Percentiles rank a stretch among this genome's conserved stretches.
phyloP scores from a whole-genome alignment of 2,329 filamentous ascomycete genomes.

The Fusarium solani-melongenae region DNA sequence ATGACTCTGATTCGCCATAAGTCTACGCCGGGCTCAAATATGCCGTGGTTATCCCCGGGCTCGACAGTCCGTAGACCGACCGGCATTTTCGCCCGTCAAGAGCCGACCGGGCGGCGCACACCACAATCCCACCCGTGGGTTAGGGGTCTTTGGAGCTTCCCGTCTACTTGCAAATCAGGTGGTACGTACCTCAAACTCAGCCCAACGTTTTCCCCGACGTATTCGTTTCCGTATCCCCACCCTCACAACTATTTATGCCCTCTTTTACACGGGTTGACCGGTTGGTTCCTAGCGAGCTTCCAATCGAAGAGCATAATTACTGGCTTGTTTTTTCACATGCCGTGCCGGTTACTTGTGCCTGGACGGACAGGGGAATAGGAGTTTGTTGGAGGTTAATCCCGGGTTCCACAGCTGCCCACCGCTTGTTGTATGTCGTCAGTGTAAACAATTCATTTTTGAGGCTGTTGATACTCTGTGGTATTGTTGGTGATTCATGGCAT shows the following conservation, averaged over 20 bases:
- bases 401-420: conserved; percentile 7
- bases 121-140: conserved; percentile 21
- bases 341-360: neutral
- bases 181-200: neutral
- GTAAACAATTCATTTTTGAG: neutral
- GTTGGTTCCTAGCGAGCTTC: neutral
- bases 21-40: neutral
- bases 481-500: neutral
- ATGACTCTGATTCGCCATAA: neutral
- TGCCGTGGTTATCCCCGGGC: neutral
- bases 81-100: neutral
- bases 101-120: neutral
- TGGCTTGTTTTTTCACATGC: neutral
- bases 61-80: neutral
- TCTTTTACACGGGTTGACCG: neutral
- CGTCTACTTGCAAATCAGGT: neutral
- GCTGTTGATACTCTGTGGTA: neutral
- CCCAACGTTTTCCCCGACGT: conserved; percentile 22
- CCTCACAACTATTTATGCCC: neutral
- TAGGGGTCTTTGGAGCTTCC: conserved; percentile 21
- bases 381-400: neutral
- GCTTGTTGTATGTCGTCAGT: neutral
- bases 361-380: neutral
- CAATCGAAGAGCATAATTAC: neutral
- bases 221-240: conserved; percentile 38